Percentiles rank a stretch among this genome's conserved stretches.
Conservation (phyloP, 31 red algal genomes). For the Odonthalia washingtoniensis region DNA sequence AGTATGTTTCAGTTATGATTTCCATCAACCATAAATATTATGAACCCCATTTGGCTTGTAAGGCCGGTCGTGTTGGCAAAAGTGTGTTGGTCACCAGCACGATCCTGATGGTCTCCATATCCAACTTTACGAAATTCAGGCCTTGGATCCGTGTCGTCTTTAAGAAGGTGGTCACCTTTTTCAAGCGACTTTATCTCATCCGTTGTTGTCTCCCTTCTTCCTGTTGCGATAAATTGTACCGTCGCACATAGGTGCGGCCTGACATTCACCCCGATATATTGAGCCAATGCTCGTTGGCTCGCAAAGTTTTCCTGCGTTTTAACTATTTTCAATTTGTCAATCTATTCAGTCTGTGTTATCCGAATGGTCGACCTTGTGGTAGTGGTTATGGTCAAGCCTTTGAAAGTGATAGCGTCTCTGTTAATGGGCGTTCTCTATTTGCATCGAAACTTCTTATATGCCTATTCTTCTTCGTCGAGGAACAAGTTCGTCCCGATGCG, state of each 20-base stretch:
- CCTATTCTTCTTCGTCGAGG: not conserved
- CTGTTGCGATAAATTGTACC: not conserved
- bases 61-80: not conserved
- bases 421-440: not conserved
- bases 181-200: not conserved
- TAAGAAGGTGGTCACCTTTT: not conserved
- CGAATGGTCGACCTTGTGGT: not conserved
- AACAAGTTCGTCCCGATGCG: not conserved
- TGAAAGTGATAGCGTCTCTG: not conserved
- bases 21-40: not conserved
- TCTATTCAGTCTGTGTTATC: not conserved
- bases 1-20: not conserved
- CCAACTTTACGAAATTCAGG: constrained; percentile 3
- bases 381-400: not conserved
- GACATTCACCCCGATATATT: not conserved
- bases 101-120: no score
- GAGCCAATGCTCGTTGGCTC: not conserved
- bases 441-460: no score
- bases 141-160: not conserved
- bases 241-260: not conserved
- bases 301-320: not conserved
- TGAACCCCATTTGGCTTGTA: not conserved
- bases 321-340: not conserved
- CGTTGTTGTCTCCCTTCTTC: not conserved
- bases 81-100: not conserved